Conservation (phyloP, 352 stramenopile genomes). For the Phytophthora sp. region DNA sequence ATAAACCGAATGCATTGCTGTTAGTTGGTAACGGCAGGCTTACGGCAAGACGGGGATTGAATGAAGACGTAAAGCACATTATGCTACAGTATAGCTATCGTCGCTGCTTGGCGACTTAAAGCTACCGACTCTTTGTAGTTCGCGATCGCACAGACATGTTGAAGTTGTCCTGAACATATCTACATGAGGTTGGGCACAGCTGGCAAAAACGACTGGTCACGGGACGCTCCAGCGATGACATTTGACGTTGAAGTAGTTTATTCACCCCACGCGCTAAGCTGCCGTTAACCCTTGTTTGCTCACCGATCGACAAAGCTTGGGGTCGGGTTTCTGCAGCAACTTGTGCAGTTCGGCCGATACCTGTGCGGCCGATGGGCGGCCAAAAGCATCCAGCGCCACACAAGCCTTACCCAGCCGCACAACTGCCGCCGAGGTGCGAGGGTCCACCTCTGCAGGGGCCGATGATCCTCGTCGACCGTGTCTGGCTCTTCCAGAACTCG, state of each 20-base stretch:
- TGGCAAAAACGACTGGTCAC: slow-evolving; percentile 32
- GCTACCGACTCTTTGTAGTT: slow-evolving; percentile 16
- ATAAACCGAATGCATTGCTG: slow-evolving; percentile 12
- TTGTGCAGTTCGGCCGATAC: slow-evolving; percentile 48
- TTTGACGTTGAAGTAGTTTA: not conserved
- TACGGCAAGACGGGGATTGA: too few species aligned
- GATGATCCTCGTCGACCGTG: slow-evolving; percentile 20
- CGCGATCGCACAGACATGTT: slow-evolving; percentile 17
- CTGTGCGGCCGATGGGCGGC: slow-evolving; percentile 49
- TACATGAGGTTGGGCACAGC: slow-evolving; percentile 36
- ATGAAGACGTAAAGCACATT: slow-evolving; percentile 11
- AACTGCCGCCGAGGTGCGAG: slow-evolving; percentile 22
- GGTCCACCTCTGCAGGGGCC: slow-evolving; percentile 17
- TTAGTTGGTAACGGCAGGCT: not conserved
- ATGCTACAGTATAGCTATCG: slow-evolving; percentile 9
- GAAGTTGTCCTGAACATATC: slow-evolving; percentile 38
- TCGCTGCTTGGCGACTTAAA: slow-evolving; percentile 11
- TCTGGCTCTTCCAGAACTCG: slow-evolving; percentile 19
- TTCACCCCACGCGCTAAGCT: slow-evolving; percentile 10
- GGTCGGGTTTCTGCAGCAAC: slow-evolving; percentile 27
- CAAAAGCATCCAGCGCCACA: slow-evolving; percentile 47
- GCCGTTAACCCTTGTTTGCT: slow-evolving; percentile 13
- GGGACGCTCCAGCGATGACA: not conserved
- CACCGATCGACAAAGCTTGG: slow-evolving; percentile 26
- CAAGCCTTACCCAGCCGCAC: slow-evolving; percentile 50